Evolutionary conservation across 768 basidiomycete species (phyloP).

Genomic region (Calocybe cyanea): DNA sequence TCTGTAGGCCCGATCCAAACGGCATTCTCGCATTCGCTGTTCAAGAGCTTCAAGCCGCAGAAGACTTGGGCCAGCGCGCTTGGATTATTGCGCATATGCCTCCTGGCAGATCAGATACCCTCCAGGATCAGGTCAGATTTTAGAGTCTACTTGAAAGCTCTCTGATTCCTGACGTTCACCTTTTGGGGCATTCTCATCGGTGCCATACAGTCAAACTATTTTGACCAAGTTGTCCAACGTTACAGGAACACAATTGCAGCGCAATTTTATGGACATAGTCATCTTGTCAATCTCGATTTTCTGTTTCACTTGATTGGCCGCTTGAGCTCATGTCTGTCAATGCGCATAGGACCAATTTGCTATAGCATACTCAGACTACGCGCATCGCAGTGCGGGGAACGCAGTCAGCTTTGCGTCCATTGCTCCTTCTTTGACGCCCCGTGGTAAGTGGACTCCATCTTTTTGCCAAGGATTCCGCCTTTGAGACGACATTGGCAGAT

Average conservation of each 20-base stretch:
- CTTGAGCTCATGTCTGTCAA: background rate
- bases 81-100: constrained; percentile 66
- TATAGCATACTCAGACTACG: constrained; percentile 55
- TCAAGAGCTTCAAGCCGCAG: constrained; percentile 52
- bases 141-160: too few relatives aligned
- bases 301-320: background rate
- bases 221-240: constrained; percentile 56
- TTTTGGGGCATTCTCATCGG: background rate
- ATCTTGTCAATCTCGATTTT: constrained; percentile 28
- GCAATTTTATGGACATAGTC: constrained; percentile 62
- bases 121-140: constrained; percentile 48
- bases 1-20: constrained; percentile 52
- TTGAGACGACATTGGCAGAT: constrained; percentile 24
- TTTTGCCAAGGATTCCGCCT: background rate
- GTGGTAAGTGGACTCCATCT: constrained; percentile 32
- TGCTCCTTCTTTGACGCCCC: constrained; percentile 55
- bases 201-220: constrained; percentile 53
- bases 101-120: constrained; percentile 42
- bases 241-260: constrained; percentile 57
- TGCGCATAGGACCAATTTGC: constrained; percentile 36
- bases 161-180: background rate
- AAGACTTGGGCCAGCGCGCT: constrained; percentile 53
- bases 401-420: constrained; percentile 47
- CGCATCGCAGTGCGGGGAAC: constrained; percentile 36
- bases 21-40: constrained; percentile 54